These are phyloP conservation scores for Selaginella tamariscina DNA, from an alignment of 75 land plant genomes.

Conservation along the genomic window DNA sequence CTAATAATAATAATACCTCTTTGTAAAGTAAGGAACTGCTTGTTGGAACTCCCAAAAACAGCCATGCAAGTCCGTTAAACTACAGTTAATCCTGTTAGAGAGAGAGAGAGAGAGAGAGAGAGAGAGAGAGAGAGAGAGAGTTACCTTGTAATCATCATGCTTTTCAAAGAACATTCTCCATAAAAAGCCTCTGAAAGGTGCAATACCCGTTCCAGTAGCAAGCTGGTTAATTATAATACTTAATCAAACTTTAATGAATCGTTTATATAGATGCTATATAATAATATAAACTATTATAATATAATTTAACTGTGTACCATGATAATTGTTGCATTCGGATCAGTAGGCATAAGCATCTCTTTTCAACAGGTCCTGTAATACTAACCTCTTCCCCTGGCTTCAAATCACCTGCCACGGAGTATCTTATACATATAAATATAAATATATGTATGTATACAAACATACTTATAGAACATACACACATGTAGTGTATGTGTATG, in stretches of 20 bases:
- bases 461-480: not conserved
- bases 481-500: no score
- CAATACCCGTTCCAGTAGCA: conserved; percentile 97
- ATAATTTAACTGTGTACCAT: conserved; percentile 42
- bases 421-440: no score
- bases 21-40: conserved; percentile 81
- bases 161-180: conserved; percentile 99
- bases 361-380: conserved; percentile 96
- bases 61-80: conserved; percentile 98
- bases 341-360: conserved; percentile 96
- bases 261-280: not conserved
- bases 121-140: conserved; percentile 1
- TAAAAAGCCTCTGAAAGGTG: conserved; percentile 83
- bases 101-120: conserved; percentile 4
- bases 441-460: no score
- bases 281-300: not conserved
- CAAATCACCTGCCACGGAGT: conserved; percentile 86
- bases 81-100: conserved; percentile 17
- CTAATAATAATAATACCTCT: no score
- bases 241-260: not conserved
- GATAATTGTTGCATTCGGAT: conserved; percentile 82
- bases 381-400: conserved; percentile 85
- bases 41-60: conserved; percentile 96
- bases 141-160: conserved; percentile 81
- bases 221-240: conserved; percentile 35